phyloP scores from a whole-genome alignment of 441 rosid genomes.

The Jatropha podagrica region DNA sequence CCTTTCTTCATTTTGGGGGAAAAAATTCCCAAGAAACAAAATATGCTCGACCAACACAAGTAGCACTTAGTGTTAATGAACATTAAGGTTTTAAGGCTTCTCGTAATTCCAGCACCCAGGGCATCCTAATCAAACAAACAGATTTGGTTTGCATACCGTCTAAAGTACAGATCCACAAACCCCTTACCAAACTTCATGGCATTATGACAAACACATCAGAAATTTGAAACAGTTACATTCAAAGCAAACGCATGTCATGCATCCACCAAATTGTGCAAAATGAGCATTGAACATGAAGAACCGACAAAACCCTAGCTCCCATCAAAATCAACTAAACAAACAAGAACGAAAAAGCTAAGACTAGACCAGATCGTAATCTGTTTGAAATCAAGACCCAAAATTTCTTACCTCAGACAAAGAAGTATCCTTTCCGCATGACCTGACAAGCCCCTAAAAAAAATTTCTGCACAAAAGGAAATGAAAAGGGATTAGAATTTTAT shows the following conservation, averaged over 20 bases:
- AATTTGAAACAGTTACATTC: slow-evolving; percentile 17
- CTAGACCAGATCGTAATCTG: slow-evolving; percentile 23
- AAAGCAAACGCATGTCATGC: slow-evolving; percentile 27
- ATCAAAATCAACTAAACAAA: slow-evolving; percentile 20
- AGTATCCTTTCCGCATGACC: slow-evolving; percentile 10
- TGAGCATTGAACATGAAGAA: slow-evolving; percentile 13
- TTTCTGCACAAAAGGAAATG: slow-evolving; percentile 24
- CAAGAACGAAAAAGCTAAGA: slow-evolving; percentile 16
- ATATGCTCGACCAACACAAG: background rate
- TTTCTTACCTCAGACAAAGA: slow-evolving; percentile 16
- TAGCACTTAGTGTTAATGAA: background rate
- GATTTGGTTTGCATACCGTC: slow-evolving; percentile 2
- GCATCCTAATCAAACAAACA: slow-evolving; percentile 1
- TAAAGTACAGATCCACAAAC: slow-evolving; percentile 39
- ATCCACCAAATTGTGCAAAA: slow-evolving; percentile 22
- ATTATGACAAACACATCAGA: slow-evolving; percentile 5
- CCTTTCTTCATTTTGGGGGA: background rate
- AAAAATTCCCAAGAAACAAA: background rate
- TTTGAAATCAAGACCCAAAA: slow-evolving; percentile 25
- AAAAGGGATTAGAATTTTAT: slow-evolving; percentile 23
- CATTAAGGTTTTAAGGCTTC: background rate
- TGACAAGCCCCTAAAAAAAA: background rate
- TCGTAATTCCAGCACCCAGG: slow-evolving; percentile 5
- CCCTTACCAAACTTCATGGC: slow-evolving; percentile 16
- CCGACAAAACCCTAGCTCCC: slow-evolving; percentile 12